A percentile compares a stretch with the other conserved stretches of the same genome.
phyloP scores from a whole-genome alignment of 1,284 basidiomycete genomes.

The Rhodotorula glutinis region DNA sequence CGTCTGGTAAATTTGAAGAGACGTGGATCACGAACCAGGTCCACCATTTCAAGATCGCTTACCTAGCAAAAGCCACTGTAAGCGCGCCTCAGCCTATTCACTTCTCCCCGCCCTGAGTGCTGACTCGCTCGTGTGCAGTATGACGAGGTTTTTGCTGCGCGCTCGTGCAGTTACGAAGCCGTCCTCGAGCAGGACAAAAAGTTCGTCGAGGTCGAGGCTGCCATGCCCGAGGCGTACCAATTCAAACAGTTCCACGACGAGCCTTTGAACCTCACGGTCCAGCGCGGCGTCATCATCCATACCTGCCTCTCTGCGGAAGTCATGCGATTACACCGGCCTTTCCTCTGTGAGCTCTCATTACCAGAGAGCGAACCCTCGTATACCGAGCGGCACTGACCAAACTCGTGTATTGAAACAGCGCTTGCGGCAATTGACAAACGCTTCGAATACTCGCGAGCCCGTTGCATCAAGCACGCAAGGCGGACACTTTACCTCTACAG shows the following conservation, averaged over 20 bases:
- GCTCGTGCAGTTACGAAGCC: conserved; percentile 10
- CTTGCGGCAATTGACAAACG: conserved; percentile 16
- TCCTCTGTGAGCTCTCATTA: conserved; percentile 17
- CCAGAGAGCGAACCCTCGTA: too few relatives aligned
- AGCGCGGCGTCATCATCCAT: conserved; percentile 13
- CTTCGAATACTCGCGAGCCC: too few relatives aligned
- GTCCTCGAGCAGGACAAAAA: conserved; percentile 13
- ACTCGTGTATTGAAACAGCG: conserved; percentile 1
- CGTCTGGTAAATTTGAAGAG: conserved; percentile 7
- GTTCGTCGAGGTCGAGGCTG: conserved; percentile 10
- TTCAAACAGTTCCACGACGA: background rate
- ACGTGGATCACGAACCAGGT: conserved; percentile 9
- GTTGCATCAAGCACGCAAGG: too few relatives aligned
- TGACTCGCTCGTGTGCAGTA: conserved; percentile 8
- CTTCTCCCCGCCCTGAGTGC: too few relatives aligned
- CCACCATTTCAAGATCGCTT: background rate
- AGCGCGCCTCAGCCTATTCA: background rate
- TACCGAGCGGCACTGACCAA: too few relatives aligned
- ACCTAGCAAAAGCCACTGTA: background rate
- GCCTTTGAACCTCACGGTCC: background rate
- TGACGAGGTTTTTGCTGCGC: conserved; percentile 9
- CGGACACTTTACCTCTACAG: too few relatives aligned
- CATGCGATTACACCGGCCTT: conserved; percentile 25
- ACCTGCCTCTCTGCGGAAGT: conserved; percentile 22
- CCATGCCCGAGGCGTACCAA: conserved; percentile 9